Evolutionary conservation across 805 yeast species (phyloP).

Genomic region (Ogataea ganodermae): DNA sequence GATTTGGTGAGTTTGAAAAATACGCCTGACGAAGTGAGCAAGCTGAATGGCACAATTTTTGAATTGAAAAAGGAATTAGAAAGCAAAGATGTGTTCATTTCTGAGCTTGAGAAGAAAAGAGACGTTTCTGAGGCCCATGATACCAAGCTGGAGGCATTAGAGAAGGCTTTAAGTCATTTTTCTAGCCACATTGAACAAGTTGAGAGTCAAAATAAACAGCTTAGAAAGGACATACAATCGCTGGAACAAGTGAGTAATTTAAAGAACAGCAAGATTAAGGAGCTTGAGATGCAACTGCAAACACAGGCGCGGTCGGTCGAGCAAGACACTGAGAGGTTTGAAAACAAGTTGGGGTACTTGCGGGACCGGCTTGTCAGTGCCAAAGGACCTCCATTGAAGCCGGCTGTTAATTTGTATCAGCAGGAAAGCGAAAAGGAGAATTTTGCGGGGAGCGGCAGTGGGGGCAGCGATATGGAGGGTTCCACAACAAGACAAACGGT

Average conservation of each 20-base stretch:
- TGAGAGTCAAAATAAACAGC: constrained; percentile 57
- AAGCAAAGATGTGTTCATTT: constrained; percentile 15
- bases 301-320: constrained; percentile 52
- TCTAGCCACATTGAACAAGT: constrained; percentile 61
- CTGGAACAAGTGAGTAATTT: constrained; percentile 58
- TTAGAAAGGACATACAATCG: constrained; percentile 57
- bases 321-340: constrained; percentile 52
- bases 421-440: constrained; percentile 20
- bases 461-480: constrained; percentile 2
- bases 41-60: constrained; percentile 27
- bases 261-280: constrained; percentile 56
- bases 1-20: constrained; percentile 15
- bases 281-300: constrained; percentile 49
- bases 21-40: constrained; percentile 22
- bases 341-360: constrained; percentile 38
- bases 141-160: constrained; percentile 53
- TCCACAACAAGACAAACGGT: constrained; percentile 16
- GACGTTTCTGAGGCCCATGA: constrained; percentile 13
- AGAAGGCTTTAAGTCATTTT: constrained; percentile 58
- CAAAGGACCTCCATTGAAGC: constrained; percentile 17
- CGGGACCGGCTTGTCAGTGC: constrained; percentile 30
- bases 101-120: constrained; percentile 19
- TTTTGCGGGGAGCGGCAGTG: constrained; percentile 8
- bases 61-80: constrained; percentile 29
- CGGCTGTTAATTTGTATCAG: background rate